Evolutionary conservation across 2,329 filamentous ascomycete species (phyloP).

Genomic region (Anisogramma anomala): DNA sequence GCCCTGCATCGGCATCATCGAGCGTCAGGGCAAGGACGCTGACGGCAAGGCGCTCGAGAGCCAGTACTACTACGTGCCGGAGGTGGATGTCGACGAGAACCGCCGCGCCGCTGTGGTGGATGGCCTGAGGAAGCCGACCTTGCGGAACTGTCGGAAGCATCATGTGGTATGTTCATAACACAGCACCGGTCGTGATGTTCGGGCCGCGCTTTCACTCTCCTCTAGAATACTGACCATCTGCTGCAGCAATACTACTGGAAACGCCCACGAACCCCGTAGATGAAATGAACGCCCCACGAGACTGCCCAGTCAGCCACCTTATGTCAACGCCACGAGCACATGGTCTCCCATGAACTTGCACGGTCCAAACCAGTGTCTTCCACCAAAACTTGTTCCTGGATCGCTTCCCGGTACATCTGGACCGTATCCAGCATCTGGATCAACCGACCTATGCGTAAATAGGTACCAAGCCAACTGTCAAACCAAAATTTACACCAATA

Average conservation of each 20-base stretch:
- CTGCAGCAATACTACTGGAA: constrained; percentile 61
- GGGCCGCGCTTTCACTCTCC: too few species aligned
- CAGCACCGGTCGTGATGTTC: too few species aligned
- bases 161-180: constrained; percentile 69
- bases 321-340: too few species aligned
- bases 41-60: constrained; percentile 87
- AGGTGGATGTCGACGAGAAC: constrained; percentile 68
- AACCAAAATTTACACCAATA: too few species aligned
- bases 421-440: too few species aligned
- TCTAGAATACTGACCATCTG: constrained; percentile 13
- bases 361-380: too few species aligned
- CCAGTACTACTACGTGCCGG: constrained; percentile 93
- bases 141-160: constrained; percentile 84
- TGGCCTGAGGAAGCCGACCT: constrained; percentile 74
- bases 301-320: background rate
- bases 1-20: constrained; percentile 75
- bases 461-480: too few species aligned
- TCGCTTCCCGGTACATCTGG: too few species aligned
- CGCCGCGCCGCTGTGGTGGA: constrained; percentile 74
- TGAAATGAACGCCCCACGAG: background rate
- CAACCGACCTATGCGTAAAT: too few species aligned
- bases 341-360: too few species aligned
- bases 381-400: too few species aligned
- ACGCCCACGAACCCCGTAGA: constrained; percentile 45
- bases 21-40: constrained; percentile 86